Evolutionary conservation across 139 green algal species (phyloP).

Genomic region (Pseudopediastrum boryanum): DNA sequence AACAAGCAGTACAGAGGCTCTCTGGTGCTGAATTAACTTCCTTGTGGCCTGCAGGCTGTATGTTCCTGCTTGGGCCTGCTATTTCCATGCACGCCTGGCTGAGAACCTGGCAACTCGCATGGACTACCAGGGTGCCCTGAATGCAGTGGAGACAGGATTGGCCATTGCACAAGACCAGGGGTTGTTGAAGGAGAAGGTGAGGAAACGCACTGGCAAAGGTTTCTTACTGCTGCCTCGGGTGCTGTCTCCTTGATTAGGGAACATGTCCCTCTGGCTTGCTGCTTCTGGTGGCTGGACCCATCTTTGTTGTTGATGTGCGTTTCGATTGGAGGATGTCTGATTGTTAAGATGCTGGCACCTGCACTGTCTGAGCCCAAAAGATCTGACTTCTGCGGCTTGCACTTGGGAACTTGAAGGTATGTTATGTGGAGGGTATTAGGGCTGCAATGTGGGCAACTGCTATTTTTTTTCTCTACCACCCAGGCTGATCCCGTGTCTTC

Average conservation of each 20-base stretch:
- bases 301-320: too few species aligned
- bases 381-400: too few species aligned
- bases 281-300: too few species aligned
- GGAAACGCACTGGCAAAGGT: too few species aligned
- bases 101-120: neutral
- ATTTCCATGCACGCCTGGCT: constrained; percentile 27
- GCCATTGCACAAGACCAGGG: constrained; percentile 16
- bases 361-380: too few species aligned
- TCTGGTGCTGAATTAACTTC: neutral
- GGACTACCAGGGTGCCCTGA: neutral
- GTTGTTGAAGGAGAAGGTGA: constrained; percentile 33
- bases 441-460: neutral
- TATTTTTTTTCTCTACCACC: neutral
- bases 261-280: too few species aligned
- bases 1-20: neutral
- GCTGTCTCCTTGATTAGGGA: too few species aligned
- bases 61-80: constrained; percentile 28
- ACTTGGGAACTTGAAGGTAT: neutral
- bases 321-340: too few species aligned
- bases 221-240: too few species aligned
- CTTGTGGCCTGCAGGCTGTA: neutral
- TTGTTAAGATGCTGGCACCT: too few species aligned
- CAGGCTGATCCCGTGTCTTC: neutral
- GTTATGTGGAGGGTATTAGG: neutral
- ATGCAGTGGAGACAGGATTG: neutral